phyloP scores from a whole-genome alignment of 2,329 filamentous ascomycete species.

The Cladosporium austrohemisphaericum region DNA sequence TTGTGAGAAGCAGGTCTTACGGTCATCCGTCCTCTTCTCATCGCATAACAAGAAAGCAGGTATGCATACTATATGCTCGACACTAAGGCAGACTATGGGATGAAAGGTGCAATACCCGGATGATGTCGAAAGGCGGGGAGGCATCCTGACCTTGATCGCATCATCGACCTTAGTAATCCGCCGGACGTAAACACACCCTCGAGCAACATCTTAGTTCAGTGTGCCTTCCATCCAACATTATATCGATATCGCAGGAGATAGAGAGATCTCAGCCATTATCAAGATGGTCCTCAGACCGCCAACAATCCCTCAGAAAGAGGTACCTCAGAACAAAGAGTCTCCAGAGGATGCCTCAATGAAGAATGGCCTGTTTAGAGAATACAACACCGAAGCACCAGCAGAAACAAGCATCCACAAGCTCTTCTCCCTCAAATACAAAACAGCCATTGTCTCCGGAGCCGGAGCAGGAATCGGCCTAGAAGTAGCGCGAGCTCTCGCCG shows the following conservation, averaged over 20 bases:
- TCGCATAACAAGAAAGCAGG: too few species aligned
- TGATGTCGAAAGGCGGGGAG: too few species aligned
- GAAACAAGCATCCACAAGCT: constrained; percentile 26
- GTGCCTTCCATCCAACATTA: background rate
- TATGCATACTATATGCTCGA: too few species aligned
- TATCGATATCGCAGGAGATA: background rate
- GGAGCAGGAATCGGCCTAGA: constrained; percentile 34
- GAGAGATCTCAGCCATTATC: background rate
- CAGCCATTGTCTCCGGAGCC: constrained; percentile 35
- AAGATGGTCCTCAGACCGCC: constrained; percentile 5
- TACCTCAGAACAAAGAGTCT: constrained; percentile 14
- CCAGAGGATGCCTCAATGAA: constrained; percentile 34
- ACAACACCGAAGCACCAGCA: constrained; percentile 34
- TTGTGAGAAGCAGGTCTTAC: too few species aligned
- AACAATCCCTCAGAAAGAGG: background rate
- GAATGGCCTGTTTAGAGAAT: constrained; percentile 33
- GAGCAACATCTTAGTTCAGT: too few species aligned
- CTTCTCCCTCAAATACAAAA: constrained; percentile 34
- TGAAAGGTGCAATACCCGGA: too few species aligned
- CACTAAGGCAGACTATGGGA: too few species aligned
- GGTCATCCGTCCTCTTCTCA: too few species aligned
- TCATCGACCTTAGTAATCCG: constrained; percentile 2
- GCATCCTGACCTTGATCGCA: background rate
- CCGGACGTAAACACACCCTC: too few species aligned
- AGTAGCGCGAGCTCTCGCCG: constrained; percentile 33